A percentile compares a stretch with the other conserved stretches of the same genome.
phyloP scores from a whole-genome alignment of 805 yeast genomes.

The Candida nonsorbophila region DNA sequence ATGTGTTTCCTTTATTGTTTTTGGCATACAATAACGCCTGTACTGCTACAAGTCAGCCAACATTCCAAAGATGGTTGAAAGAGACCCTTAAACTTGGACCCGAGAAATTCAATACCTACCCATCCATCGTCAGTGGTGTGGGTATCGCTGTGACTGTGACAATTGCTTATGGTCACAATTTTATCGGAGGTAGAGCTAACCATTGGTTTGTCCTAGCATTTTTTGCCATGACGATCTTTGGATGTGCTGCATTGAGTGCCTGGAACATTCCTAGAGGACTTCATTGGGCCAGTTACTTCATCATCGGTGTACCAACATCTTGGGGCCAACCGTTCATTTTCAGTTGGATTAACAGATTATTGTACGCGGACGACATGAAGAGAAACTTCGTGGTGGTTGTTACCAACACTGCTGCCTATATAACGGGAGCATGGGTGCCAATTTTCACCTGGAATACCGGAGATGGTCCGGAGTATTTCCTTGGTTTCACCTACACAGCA shows the following conservation, averaged over 20 bases:
- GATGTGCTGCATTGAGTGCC: slow-evolving; percentile 37
- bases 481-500: slow-evolving; percentile 32
- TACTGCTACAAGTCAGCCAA: slow-evolving; percentile 28
- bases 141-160: slow-evolving; percentile 20
- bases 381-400: slow-evolving; percentile 32
- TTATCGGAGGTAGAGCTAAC: slow-evolving; percentile 27
- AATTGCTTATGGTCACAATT: slow-evolving; percentile 25
- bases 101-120: slow-evolving; percentile 25
- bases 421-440: slow-evolving; percentile 34
- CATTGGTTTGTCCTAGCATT: slow-evolving; percentile 29
- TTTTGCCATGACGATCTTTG: slow-evolving; percentile 35
- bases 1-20: slow-evolving; percentile 36
- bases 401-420: slow-evolving; percentile 35
- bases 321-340: slow-evolving; percentile 55
- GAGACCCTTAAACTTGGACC: slow-evolving; percentile 19
- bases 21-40: slow-evolving; percentile 31
- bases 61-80: slow-evolving; percentile 35
- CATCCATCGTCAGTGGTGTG: slow-evolving; percentile 21
- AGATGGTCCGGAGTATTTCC: slow-evolving; percentile 23
- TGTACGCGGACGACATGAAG: slow-evolving; percentile 40
- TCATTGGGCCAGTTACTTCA: slow-evolving; percentile 47
- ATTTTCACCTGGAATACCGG: slow-evolving; percentile 35
- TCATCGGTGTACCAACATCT: slow-evolving; percentile 42
- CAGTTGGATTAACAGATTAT: slow-evolving; percentile 49
- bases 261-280: slow-evolving; percentile 47